A percentile compares a stretch with the other conserved stretches of the same genome.
These are phyloP conservation scores for Didymella exigua DNA, from an alignment of 2,329 filamentous ascomycete genomes.

Conservation along the genomic window DNA sequence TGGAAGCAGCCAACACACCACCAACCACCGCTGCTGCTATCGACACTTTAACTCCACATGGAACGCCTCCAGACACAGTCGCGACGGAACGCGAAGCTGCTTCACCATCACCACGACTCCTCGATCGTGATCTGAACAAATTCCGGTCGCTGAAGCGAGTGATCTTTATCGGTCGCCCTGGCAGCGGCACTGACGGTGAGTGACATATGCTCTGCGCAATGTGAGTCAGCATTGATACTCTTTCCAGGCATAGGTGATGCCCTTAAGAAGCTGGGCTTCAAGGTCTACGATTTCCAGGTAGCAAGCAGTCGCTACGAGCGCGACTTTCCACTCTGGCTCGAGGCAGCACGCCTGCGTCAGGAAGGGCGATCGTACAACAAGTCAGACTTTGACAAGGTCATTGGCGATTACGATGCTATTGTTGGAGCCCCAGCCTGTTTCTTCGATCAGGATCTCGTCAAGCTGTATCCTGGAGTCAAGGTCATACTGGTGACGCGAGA, in stretches of 20 bases:
- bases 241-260: slow-evolving; percentile 36
- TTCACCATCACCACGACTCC: neutral
- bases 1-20: neutral
- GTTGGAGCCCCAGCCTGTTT: slow-evolving; percentile 17
- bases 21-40: neutral
- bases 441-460: slow-evolving; percentile 25
- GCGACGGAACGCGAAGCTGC: neutral
- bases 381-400: slow-evolving; percentile 41
- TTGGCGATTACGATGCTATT: slow-evolving; percentile 41
- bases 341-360: slow-evolving; percentile 43
- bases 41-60: no score
- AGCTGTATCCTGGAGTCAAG: slow-evolving; percentile 25
- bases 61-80: neutral
- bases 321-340: slow-evolving; percentile 44
- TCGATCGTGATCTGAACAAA: slow-evolving; percentile 17
- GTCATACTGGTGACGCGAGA: slow-evolving; percentile 21
- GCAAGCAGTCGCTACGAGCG: slow-evolving; percentile 40
- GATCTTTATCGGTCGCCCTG: slow-evolving; percentile 43
- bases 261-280: slow-evolving; percentile 36
- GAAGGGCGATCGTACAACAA: slow-evolving; percentile 36
- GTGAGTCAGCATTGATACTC: neutral
- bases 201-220: no score
- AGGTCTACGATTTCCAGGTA: slow-evolving; percentile 45
- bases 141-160: slow-evolving; percentile 34
- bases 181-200: slow-evolving; percentile 44